Base-by-base conservation (phyloP, 2,329 filamentous ascomycete genomes). In the Taxawa tesnikishii region DNA sequence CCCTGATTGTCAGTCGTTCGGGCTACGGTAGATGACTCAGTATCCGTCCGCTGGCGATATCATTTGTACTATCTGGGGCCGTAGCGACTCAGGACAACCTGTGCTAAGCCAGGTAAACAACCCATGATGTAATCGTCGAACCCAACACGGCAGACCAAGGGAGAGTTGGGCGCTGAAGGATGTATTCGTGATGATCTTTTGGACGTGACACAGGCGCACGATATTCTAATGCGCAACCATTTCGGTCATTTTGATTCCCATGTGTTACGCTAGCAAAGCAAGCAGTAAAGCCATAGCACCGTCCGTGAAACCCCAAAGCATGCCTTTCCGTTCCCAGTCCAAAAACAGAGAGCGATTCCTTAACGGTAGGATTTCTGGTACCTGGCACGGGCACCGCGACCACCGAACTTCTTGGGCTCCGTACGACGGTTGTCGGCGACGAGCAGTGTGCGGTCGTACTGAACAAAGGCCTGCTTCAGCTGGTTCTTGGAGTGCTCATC, bases 281-380 rank as follows among this genome's bases (percentile, higher is more conserved):
- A 29, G 27, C 27, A 10, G 15, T 9, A 12, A 29, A 11, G 8
- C 27, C 15, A 11, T 17, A 19, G 25, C 31, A 19, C 19, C 19
- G 27, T 28, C 33, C 19, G 16, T 28, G 19, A 17, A 26, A 18
- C 37, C 32, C 24, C 17, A 28, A 28, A 27, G 17, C 15, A 31
- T 32, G 31, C 28, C 31, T 39, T 26, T 27, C 27, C 35, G 32
- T n/a, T n/a, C n/a, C n/a, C n/a, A n/a, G n/a, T n/a, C 33, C 30
- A 21, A 31, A 31, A 31, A 29, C 29, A 30, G 33, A 27, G 21
- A 34, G 15, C 31, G 36, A 31, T 26, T 44, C 44, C 50, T 84
- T 88, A 94, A 87, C 87, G 84, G 79, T 94, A 94, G 53, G 87
- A 94, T 75, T 94, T 94, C 75, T 96, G 88, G 87, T 84, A 96